Evolutionary conservation across 805 yeast genomes (phyloP), one percentile per base, ranked within the genome.

Genomic region (Sugiyamaella marilandica): DNA sequence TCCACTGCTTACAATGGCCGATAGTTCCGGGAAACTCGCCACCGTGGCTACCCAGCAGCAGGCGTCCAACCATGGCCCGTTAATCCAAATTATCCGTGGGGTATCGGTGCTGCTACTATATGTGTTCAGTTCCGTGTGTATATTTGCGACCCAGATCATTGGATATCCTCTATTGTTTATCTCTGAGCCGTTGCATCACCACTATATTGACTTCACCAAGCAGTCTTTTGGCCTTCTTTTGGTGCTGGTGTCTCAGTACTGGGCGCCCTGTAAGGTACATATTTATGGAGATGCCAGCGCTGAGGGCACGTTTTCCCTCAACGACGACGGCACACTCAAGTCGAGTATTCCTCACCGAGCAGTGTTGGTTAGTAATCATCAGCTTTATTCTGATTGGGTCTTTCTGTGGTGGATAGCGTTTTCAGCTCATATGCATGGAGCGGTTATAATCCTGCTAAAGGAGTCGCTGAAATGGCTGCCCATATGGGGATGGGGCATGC

Each of bases 361-460:
- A 0, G 76, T 92, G 1, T 66, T 85, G 45, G 83, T 91, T 34
- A 81, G 94, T n/a, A 92, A 92, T 65, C 98, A 92, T 68, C 97
- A 91, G 70, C 84, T 92, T 21, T 92, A 92, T 66, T 82, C 92
- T 2, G 99, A 92, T 66, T 92, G 99, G 99, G 75, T 86, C 10
- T 90, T 80, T 61, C 60, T 89, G 51, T 92, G 99, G 99, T 92
- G 87, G 81, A 55, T 87, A 18, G 74, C 87, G 0, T 85, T 87
- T 65, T 77, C 90, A 5, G 79, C 88, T 10, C 67, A 75, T n/a
- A 67, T 83, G 43, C 80, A 84, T 8, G 85, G 85, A 36, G 75
- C 79, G 46, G 74, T 91, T 9, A 81, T 77, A 60, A 89, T 92
- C 54, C 78, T 89, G 55, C 74, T 91, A 67, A 92, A 92, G 68